A percentile compares a stretch with the other conserved stretches of the same genome.
Conservation (phyloP, 305 asterid genomes). For the Withania somnifera region DNA sequence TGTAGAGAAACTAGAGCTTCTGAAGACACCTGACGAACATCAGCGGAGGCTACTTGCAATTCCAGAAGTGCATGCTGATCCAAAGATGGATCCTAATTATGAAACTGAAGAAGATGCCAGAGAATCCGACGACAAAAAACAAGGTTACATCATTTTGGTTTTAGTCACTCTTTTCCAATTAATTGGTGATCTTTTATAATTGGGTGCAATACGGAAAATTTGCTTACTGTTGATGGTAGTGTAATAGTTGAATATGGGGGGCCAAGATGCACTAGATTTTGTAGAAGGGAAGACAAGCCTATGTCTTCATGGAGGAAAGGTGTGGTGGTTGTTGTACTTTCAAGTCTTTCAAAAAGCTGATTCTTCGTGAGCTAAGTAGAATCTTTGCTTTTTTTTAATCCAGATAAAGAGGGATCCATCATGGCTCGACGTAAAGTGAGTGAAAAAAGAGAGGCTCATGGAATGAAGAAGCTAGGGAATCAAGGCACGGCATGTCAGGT, state of each 20-base stretch:
- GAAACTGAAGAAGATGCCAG: slow-evolving; percentile 61
- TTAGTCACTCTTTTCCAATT: slow-evolving; percentile 4
- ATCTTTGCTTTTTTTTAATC: slow-evolving; percentile 8
- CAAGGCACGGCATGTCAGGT: slow-evolving; percentile 24
- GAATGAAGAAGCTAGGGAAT: slow-evolving; percentile 26
- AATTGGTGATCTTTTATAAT: neutral
- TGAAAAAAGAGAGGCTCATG: slow-evolving; percentile 28
- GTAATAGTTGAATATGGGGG: slow-evolving; percentile 14
- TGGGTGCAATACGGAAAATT: neutral
- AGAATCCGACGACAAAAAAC: slow-evolving; percentile 22
- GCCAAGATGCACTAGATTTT: slow-evolving; percentile 9
- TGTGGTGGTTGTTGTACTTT: neutral
- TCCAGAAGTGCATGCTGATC: slow-evolving; percentile 77
- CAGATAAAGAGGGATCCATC: slow-evolving; percentile 40
- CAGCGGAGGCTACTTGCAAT: slow-evolving; percentile 52
- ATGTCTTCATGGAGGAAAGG: slow-evolving; percentile 15
- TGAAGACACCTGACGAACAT: slow-evolving; percentile 71
- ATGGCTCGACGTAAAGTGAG: slow-evolving; percentile 16
- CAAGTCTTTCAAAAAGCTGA: neutral
- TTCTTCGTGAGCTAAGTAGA: slow-evolving; percentile 14
- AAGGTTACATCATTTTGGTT: slow-evolving; percentile 26
- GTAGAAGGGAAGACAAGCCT: slow-evolving; percentile 7
- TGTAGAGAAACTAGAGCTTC: slow-evolving; percentile 45
- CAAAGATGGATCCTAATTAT: slow-evolving; percentile 66
- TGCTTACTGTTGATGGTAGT: neutral